Conservation (phyloP, 805 yeast species). For the Kodamaea jinghongensis region DNA sequence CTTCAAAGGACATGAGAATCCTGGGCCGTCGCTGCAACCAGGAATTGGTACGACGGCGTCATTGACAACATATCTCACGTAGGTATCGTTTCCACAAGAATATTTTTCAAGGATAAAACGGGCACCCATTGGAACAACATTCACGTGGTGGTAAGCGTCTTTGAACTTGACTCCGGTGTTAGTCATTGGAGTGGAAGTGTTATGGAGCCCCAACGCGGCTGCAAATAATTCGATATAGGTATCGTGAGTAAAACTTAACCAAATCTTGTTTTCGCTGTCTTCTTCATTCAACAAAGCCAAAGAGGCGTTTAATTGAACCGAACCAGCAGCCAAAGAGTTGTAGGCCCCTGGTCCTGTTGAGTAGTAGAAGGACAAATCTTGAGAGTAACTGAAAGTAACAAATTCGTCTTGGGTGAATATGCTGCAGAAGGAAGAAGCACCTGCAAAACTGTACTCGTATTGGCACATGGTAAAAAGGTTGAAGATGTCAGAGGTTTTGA, state of each 20-base stretch:
- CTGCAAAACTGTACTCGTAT: constrained; percentile 69
- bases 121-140: constrained; percentile 42
- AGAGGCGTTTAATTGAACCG: constrained; percentile 49
- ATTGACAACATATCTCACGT: constrained; percentile 39
- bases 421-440: constrained; percentile 64
- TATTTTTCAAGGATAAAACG: constrained; percentile 38
- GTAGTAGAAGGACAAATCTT: constrained; percentile 60
- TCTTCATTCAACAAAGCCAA: constrained; percentile 47
- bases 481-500: constrained; percentile 52
- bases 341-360: constrained; percentile 63
- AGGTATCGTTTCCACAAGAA: constrained; percentile 28
- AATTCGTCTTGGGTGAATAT: constrained; percentile 69
- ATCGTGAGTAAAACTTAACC: constrained; percentile 76
- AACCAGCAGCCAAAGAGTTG: constrained; percentile 56
- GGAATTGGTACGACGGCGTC: constrained; percentile 40
- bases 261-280: constrained; percentile 47
- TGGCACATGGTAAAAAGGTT: constrained; percentile 64
- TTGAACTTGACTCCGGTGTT: constrained; percentile 30
- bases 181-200: constrained; percentile 9
- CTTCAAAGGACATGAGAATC: constrained; percentile 40
- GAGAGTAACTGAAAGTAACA: constrained; percentile 57
- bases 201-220: constrained; percentile 58
- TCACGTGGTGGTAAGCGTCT: constrained; percentile 41
- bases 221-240: constrained; percentile 60
- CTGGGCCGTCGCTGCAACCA: constrained; percentile 38